phyloP scores from a whole-genome alignment of 495 filamentous ascomycete genomes.

The Aspergillus wentii region DNA sequence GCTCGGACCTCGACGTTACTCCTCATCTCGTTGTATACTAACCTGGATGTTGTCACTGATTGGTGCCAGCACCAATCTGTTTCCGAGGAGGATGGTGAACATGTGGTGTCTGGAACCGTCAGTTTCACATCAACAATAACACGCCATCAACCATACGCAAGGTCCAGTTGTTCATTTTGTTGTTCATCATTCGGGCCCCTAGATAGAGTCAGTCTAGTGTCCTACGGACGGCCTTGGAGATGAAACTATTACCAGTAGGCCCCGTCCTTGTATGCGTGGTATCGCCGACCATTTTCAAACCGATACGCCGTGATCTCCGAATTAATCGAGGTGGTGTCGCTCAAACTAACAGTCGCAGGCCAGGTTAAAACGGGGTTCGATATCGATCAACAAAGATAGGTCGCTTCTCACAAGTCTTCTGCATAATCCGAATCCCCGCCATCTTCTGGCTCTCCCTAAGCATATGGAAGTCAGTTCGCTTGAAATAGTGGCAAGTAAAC shows the following conservation, averaged over 20 bases:
- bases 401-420: slow-evolving; percentile 9
- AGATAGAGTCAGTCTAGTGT: background rate
- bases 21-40: no score
- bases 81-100: no score
- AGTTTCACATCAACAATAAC: slow-evolving; percentile 42
- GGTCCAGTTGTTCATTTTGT: slow-evolving; percentile 21
- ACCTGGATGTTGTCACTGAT: no score
- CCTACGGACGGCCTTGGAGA: background rate
- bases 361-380: no score
- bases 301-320: slow-evolving; percentile 19
- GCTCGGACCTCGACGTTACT: no score
- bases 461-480: no score
- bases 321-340: background rate
- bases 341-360: no score
- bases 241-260: slow-evolving; percentile 34
- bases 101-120: no score
- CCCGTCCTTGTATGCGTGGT: slow-evolving; percentile 60
- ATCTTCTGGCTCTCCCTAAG: background rate
- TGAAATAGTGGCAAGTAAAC: no score
- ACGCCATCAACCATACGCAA: slow-evolving; percentile 28
- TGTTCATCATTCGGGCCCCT: slow-evolving; percentile 26
- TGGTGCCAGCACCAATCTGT: no score
- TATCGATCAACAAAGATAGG: no score
- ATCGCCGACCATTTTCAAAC: slow-evolving; percentile 59
- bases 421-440: slow-evolving; percentile 11